Evolutionary conservation across 1,284 basidiomycete genomes (phyloP).

Genomic region (Entoloma clypeatum): DNA sequence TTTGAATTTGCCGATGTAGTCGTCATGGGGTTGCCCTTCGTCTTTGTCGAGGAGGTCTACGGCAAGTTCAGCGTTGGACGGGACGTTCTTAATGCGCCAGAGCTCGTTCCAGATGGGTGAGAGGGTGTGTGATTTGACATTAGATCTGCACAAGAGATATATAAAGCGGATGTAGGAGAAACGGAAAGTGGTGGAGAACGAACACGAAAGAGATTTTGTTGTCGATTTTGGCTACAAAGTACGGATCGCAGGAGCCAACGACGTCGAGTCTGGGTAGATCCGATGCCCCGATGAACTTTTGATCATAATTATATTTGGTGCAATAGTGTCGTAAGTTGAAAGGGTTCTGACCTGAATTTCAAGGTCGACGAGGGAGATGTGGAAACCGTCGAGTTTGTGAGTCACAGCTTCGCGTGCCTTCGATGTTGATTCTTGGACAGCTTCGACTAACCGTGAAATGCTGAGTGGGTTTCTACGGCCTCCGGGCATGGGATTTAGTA

Average conservation of each 20-base stretch:
- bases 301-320: background rate
- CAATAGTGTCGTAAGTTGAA: background rate
- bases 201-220: constrained; percentile 60
- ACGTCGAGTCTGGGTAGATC: constrained; percentile 68
- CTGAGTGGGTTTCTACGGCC: too few species aligned
- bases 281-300: constrained; percentile 66
- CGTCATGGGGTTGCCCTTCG: constrained; percentile 52
- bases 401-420: constrained; percentile 29
- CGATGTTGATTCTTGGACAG: constrained; percentile 28
- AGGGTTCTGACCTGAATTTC: constrained; percentile 37
- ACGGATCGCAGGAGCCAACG: constrained; percentile 64
- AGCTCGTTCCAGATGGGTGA: constrained; percentile 71
- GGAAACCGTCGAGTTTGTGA: constrained; percentile 32
- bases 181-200: constrained; percentile 16
- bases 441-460: too few species aligned
- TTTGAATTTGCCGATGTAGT: constrained; percentile 62
- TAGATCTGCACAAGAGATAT: constrained; percentile 55
- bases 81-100: constrained; percentile 71
- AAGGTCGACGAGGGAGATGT: constrained; percentile 46
- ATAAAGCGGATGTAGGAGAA: constrained; percentile 2
- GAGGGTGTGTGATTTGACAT: constrained; percentile 58
- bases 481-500: too few species aligned
- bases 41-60: constrained; percentile 68
- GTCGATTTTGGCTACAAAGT: constrained; percentile 67
- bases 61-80: constrained; percentile 49